Evolutionary conservation across 306 rosid species (phyloP).

Genomic region (Alnus glutinosa): DNA sequence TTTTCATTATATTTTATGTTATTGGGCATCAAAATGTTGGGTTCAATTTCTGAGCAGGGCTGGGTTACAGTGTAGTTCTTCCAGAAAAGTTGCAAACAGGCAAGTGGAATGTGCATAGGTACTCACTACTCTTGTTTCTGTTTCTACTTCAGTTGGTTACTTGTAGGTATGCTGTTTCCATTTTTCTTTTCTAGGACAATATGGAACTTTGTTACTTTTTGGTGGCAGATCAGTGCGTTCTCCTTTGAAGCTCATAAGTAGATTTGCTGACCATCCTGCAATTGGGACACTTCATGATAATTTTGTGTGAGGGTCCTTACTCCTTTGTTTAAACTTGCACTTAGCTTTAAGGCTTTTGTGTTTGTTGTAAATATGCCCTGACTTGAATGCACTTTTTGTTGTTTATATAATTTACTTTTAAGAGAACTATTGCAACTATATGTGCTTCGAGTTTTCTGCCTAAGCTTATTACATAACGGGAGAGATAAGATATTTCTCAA

Average conservation of each 20-base stretch:
- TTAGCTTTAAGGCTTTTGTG: background rate
- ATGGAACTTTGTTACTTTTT: background rate
- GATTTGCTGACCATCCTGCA: slow-evolving; percentile 78
- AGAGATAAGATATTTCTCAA: background rate
- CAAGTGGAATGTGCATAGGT: slow-evolving; percentile 97
- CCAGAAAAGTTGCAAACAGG: slow-evolving; percentile 95
- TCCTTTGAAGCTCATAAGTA: slow-evolving; percentile 77
- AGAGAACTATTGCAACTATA: background rate
- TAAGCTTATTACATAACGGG: background rate
- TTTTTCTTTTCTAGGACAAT: slow-evolving; percentile 2
- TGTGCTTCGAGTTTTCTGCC: background rate
- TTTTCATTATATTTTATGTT: slow-evolving; percentile 1
- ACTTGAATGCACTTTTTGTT: background rate
- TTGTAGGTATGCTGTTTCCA: background rate
- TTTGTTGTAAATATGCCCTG: background rate
- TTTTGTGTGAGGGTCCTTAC: slow-evolving; percentile 69
- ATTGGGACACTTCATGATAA: slow-evolving; percentile 87
- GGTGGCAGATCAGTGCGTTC: slow-evolving; percentile 67
- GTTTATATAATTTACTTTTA: background rate
- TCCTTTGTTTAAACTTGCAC: background rate
- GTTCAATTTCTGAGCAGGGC: slow-evolving; percentile 62
- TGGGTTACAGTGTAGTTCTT: slow-evolving; percentile 86
- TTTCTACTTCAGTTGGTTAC: background rate
- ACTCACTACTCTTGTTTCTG: slow-evolving; percentile 17
- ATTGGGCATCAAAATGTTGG: slow-evolving; percentile 25